Conservation (phyloP, 495 filamentous ascomycete species). For the Xylaria scruposa region DNA sequence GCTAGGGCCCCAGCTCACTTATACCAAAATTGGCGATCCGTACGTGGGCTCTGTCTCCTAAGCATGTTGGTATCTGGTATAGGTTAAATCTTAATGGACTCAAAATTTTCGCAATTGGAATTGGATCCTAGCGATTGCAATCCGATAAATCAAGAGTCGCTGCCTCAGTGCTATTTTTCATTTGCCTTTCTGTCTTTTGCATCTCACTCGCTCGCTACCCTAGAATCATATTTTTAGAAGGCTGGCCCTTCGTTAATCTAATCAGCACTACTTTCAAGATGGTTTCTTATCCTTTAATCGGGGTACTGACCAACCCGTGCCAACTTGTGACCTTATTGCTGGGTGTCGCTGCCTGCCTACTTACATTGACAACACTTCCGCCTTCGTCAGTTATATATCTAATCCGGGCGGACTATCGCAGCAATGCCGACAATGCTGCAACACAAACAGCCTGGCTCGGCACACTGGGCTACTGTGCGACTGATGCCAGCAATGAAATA, state of each 20-base stretch:
- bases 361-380: constrained; percentile 7
- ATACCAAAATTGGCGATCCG: constrained; percentile 1
- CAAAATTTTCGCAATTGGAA: constrained; percentile 6
- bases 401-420: constrained; percentile 14
- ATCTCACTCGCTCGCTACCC: background rate
- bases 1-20: background rate
- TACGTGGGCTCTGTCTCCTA: background rate
- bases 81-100: background rate
- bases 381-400: constrained; percentile 19
- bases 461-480: constrained; percentile 21
- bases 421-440: background rate
- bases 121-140: background rate
- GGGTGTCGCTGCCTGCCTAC: background rate
- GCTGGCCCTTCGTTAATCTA: constrained; percentile 5
- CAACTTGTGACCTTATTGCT: constrained; percentile 15
- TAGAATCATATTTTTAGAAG: background rate
- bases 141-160: background rate
- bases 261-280: background rate
- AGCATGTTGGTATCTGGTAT: background rate
- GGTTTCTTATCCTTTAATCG: background rate
- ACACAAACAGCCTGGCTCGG: constrained; percentile 23
- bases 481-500: background rate
- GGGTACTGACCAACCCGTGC: constrained; percentile 2
- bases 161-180: background rate
- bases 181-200: background rate